Evolutionary conservation across 352 stramenopile genomes (phyloP).

Genomic region (Globisporangium camurandrum): DNA sequence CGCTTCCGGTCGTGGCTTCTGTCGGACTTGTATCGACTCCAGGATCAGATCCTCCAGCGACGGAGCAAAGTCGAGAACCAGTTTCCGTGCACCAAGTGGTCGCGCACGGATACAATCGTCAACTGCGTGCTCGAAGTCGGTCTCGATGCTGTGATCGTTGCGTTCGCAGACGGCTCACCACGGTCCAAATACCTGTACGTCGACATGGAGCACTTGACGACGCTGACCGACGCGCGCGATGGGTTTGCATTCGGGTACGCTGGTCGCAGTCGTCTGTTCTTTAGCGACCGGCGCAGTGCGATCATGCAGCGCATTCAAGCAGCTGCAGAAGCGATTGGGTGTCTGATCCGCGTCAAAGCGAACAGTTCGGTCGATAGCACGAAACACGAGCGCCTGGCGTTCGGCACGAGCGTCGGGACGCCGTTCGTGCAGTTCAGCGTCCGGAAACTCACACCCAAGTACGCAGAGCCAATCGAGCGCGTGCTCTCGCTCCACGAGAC

Average conservation of each 20-base stretch:
- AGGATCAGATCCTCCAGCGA: slow-evolving; percentile 38
- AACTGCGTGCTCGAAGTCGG: slow-evolving; percentile 49
- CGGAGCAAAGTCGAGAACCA: slow-evolving; percentile 23
- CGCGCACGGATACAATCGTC: slow-evolving; percentile 31
- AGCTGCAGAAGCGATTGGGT: slow-evolving; percentile 50
- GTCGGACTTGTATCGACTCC: slow-evolving; percentile 72
- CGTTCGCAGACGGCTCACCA: slow-evolving; percentile 24
- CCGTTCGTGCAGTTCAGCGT: slow-evolving; percentile 68
- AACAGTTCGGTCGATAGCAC: slow-evolving; percentile 34
- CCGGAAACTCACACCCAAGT: slow-evolving; percentile 62
- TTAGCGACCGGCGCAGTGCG: slow-evolving; percentile 42
- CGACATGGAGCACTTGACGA: slow-evolving; percentile 69
- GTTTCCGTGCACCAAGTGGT: slow-evolving; percentile 63
- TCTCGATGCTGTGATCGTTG: slow-evolving; percentile 46
- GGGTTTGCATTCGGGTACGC: slow-evolving; percentile 63
- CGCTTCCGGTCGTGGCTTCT: slow-evolving; percentile 67
- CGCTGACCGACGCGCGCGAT: slow-evolving; percentile 42
- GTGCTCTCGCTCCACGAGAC: slow-evolving; percentile 66
- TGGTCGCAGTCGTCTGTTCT: slow-evolving; percentile 63
- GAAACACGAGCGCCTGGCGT: slow-evolving; percentile 34
- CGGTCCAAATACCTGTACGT: slow-evolving; percentile 77
- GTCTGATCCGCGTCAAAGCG: slow-evolving; percentile 29
- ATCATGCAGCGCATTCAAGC: slow-evolving; percentile 50
- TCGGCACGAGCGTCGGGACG: slow-evolving; percentile 36
- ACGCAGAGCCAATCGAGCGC: slow-evolving; percentile 34